Evolutionary conservation across 768 basidiomycete genomes (phyloP), one percentile per base, ranked within the genome.

Genomic region (Scleroderma citrinum): DNA sequence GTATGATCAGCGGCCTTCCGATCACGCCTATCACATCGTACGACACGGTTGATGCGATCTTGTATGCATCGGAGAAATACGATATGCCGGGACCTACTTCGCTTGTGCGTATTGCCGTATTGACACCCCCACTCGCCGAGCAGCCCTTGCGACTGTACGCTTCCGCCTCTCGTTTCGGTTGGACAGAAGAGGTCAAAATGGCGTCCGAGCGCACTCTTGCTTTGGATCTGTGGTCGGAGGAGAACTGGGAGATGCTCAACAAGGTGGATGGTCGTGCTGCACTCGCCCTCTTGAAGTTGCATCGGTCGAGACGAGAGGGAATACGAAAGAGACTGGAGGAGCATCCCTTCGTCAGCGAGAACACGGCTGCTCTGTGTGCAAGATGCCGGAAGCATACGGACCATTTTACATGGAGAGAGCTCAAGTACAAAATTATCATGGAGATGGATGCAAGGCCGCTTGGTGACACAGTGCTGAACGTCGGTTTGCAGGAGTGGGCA

Each of bases 51-150:
- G 82, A 85, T 47, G 62, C 71, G 3, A 57, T 85, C n/a, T 65
- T 85, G 12, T 80, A 74, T 47, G 80, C 81, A 0, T 77, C 82
- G 0, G 82, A 85, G 58, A 83, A 83, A 57, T 85, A 85, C 60
- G 83, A 84, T 31, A 85, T 83, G 78, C 75, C 77, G 0, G 83
- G 83, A 0, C 80, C 82, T 2, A 68, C 71, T 50, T 81, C 80
- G 6, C 75, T 83, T 54, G 63, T 83, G 44, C 80, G 80, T 34
- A 74, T 80, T 30, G 71, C 79, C n/a, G 68, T 79, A 46, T 71
- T 76, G 60, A 77, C 77, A 0, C 77, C 75, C 1, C 65, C 74
- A 0, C 69, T 84, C 36, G 64, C 76, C 20, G 67, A 71, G 32
- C 66, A 77, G 38, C 76, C 80, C 0, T 65, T 83, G 16, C 73